A percentile compares a stretch with the other conserved stretches of the same genome.
phyloP scores from a whole-genome alignment of 441 rosid species.

The Dalechampia spathulata region DNA sequence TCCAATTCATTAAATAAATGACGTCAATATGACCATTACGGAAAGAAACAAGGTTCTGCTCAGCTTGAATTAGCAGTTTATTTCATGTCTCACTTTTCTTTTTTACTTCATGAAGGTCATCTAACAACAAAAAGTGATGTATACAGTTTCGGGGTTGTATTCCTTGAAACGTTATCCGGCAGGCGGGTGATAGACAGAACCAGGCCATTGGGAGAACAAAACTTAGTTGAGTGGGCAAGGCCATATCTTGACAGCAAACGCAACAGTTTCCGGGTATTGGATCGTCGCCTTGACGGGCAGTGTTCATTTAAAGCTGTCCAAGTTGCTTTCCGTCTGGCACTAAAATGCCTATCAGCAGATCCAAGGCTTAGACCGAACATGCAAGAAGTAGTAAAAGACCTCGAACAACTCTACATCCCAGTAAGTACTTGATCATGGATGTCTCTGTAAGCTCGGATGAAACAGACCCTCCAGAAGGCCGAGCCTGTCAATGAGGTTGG shows the following conservation, averaged over 20 bases:
- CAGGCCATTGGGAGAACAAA: slow-evolving; percentile 43
- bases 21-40: too few species aligned
- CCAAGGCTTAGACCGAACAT: slow-evolving; percentile 53
- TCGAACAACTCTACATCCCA: slow-evolving; percentile 30
- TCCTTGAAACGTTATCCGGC: slow-evolving; percentile 64
- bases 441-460: too few species aligned
- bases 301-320: slow-evolving; percentile 28
- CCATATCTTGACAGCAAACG: slow-evolving; percentile 57
- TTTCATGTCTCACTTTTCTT: not conserved
- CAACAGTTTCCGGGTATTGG: slow-evolving; percentile 43
- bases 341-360: slow-evolving; percentile 57
- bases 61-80: too few species aligned
- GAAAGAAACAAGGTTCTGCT: too few species aligned
- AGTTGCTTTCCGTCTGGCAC: too few species aligned
- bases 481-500: too few species aligned
- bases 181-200: slow-evolving; percentile 58
- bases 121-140: slow-evolving; percentile 59
- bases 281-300: slow-evolving; percentile 54
- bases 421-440: too few species aligned
- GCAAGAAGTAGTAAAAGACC: slow-evolving; percentile 42
- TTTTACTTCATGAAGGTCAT: slow-evolving; percentile 35
- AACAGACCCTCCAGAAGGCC: too few species aligned
- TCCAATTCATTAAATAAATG: too few species aligned
- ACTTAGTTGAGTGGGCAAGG: slow-evolving; percentile 75
- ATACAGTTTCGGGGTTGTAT: slow-evolving; percentile 80